These are phyloP conservation scores for Arthonia radiata DNA, from an alignment of 495 filamentous ascomycete species.

Conservation along the genomic window DNA sequence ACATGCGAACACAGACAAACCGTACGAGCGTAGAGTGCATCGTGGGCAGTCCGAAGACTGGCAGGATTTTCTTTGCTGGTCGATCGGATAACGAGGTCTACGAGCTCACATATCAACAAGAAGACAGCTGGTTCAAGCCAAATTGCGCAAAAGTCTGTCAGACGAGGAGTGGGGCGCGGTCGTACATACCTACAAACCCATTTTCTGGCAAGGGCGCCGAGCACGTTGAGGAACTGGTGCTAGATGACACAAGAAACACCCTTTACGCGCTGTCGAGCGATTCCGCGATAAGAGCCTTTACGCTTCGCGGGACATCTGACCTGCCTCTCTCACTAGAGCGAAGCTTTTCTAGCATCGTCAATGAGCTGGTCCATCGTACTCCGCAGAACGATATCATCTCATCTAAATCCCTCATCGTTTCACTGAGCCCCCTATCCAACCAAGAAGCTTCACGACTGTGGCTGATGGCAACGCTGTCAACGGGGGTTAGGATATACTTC, in stretches of 20 bases:
- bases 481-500: slow-evolving; percentile 74
- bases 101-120: slow-evolving; percentile 84
- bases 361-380: too few relatives aligned
- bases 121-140: slow-evolving; percentile 84
- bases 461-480: slow-evolving; percentile 72
- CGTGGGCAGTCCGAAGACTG: slow-evolving; percentile 45
- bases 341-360: too few relatives aligned
- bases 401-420: too few relatives aligned
- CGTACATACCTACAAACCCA: slow-evolving; percentile 32
- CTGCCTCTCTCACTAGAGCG: too few relatives aligned
- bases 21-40: slow-evolving; percentile 52
- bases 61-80: slow-evolving; percentile 83
- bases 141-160: slow-evolving; percentile 67
- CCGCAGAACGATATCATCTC: too few relatives aligned
- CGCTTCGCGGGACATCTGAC: too few relatives aligned
- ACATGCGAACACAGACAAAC: slow-evolving; percentile 47
- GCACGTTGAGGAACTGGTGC: slow-evolving; percentile 43
- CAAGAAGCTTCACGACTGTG: slow-evolving; percentile 63
- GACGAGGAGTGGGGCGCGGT: slow-evolving; percentile 46
- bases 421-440: slow-evolving; percentile 59
- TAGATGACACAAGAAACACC: slow-evolving; percentile 70
- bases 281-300: slow-evolving; percentile 67
- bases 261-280: slow-evolving; percentile 73
- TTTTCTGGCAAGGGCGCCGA: slow-evolving; percentile 30
- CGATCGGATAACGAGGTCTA: slow-evolving; percentile 56